phyloP scores from a whole-genome alignment of 192 early-diverging fungal species.

The Rhizoclosmatium globosum region DNA sequence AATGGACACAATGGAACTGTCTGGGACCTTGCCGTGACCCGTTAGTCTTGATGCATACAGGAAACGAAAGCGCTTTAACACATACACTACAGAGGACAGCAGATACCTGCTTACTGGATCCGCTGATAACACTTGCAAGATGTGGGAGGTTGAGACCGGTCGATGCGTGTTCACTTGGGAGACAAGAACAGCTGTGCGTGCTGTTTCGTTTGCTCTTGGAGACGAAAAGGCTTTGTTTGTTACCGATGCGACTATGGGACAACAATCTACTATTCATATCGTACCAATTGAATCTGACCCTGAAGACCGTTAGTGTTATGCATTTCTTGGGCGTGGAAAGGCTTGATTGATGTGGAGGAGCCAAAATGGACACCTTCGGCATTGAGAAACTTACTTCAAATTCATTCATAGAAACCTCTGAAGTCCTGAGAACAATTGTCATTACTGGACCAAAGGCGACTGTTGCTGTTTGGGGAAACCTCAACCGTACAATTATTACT shows the following conservation, averaged over 20 bases:
- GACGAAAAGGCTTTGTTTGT: constrained; percentile 87
- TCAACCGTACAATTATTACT: constrained; percentile 92
- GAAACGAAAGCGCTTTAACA: too few relatives aligned
- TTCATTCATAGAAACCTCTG: constrained; percentile 69
- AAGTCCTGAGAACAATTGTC: constrained; percentile 77
- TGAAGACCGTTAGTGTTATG: constrained; percentile 62
- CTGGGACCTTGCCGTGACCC: constrained; percentile 95
- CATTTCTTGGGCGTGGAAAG: constrained; percentile 1
- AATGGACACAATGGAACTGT: constrained; percentile 92
- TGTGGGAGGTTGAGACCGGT: constrained; percentile 95
- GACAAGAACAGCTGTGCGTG: constrained; percentile 87
- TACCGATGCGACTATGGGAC: constrained; percentile 97
- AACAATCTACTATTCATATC: constrained; percentile 84
- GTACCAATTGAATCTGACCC: constrained; percentile 74
- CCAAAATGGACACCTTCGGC: too few relatives aligned
- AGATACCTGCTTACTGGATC: constrained; percentile 86
- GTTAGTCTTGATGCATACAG: constrained; percentile 48
- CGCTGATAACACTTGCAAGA: constrained; percentile 88
- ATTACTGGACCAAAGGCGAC: constrained; percentile 85
- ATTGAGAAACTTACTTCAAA: too few relatives aligned
- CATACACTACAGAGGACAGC: constrained; percentile 59
- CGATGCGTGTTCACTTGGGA: constrained; percentile 92
- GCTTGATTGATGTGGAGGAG: background rate
- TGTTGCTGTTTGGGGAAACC: constrained; percentile 89
- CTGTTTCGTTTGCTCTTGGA: constrained; percentile 91